These are phyloP conservation scores for Aspergillus tamarii DNA, from an alignment of 2,329 filamentous ascomycete species.

Conservation along the genomic window DNA sequence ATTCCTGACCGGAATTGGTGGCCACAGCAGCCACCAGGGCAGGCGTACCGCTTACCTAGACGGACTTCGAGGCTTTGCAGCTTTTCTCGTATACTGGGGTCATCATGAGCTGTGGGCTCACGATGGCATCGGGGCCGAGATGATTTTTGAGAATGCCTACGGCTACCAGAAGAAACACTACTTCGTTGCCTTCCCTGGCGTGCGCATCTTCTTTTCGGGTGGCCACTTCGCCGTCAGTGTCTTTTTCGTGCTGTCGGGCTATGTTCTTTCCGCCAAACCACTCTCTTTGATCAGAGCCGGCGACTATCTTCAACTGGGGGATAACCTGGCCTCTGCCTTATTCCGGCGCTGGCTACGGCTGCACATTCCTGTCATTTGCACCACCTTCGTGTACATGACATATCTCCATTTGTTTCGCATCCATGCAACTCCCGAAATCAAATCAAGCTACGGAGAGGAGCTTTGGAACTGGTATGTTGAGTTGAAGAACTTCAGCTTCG, in stretches of 20 bases:
- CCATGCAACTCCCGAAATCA: slow-evolving; percentile 45
- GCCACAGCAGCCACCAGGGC: slow-evolving; percentile 7
- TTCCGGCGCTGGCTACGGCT: slow-evolving; percentile 57
- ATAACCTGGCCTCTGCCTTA: slow-evolving; percentile 52
- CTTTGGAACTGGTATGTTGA: slow-evolving; percentile 58
- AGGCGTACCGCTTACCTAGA: slow-evolving; percentile 65
- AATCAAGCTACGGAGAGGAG: slow-evolving; percentile 52
- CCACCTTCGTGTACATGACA: slow-evolving; percentile 58
- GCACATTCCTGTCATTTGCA: slow-evolving; percentile 56
- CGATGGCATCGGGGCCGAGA: slow-evolving; percentile 39
- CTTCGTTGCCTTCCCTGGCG: slow-evolving; percentile 57
- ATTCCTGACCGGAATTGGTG: neutral
- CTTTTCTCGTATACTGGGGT: slow-evolving; percentile 67
- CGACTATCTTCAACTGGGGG: slow-evolving; percentile 43
- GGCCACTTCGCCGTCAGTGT: slow-evolving; percentile 62
- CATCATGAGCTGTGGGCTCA: slow-evolving; percentile 65
- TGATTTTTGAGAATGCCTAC: slow-evolving; percentile 57
- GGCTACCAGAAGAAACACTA: slow-evolving; percentile 48
- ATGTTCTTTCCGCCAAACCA: slow-evolving; percentile 55
- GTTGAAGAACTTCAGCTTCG: slow-evolving; percentile 70
- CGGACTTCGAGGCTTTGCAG: slow-evolving; percentile 68
- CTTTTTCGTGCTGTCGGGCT: slow-evolving; percentile 59
- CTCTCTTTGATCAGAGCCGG: slow-evolving; percentile 48
- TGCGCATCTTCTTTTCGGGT: slow-evolving; percentile 64
- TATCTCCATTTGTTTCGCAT: slow-evolving; percentile 59